phyloP scores from a whole-genome alignment of 2,329 filamentous ascomycete species.

The Chaetothyriales sp. region DNA sequence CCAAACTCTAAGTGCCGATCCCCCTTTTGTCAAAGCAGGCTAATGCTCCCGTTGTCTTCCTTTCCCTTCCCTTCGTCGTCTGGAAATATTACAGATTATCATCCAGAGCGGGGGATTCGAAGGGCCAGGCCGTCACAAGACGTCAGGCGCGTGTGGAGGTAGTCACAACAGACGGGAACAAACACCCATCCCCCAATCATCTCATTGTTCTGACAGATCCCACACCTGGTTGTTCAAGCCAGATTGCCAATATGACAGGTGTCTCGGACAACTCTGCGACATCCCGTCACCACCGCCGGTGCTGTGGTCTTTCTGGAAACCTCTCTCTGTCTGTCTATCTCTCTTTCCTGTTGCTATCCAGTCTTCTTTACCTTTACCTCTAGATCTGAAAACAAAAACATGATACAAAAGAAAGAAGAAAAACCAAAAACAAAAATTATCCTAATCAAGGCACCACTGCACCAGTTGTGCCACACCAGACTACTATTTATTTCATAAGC shows the following conservation, averaged over 20 bases:
- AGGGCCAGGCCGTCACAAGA: background rate
- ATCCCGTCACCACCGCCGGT: background rate
- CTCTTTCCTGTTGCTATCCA: background rate
- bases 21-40: background rate
- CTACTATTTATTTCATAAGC: no score
- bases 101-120: no score
- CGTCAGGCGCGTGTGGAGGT: background rate
- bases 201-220: background rate
- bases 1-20: background rate
- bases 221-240: background rate
- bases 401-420: no score
- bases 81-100: no score
- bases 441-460: no score
- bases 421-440: no score
- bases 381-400: no score
- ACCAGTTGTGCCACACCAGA: no score
- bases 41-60: background rate
- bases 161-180: background rate
- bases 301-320: no score
- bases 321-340: no score
- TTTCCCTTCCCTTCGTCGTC: background rate
- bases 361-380: background rate
- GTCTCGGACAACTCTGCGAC: background rate
- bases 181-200: background rate
- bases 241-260: background rate